Base-by-base conservation (phyloP, 805 yeast species). In the Candida vartiovaarae region DNA sequence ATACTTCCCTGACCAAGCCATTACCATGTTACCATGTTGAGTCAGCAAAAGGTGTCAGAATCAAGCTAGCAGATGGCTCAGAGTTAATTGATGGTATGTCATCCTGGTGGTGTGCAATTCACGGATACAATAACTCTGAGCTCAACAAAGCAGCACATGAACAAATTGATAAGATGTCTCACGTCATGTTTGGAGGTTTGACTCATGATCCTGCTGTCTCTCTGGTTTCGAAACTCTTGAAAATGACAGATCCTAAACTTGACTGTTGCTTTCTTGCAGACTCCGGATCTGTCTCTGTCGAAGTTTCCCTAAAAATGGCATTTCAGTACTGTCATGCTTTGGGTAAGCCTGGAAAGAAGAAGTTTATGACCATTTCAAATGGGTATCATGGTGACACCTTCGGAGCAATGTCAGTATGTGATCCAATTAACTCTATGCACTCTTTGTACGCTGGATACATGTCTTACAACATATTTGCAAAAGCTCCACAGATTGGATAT, bases 301-400 rank as follows among this genome's bases (percentile, higher is more conserved):
- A 67, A 47, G 65, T 65, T 32, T 65, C 68, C 1, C 54, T 67
- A 55, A 67, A 67, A 41, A 52, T 66, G 57, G 64, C 67, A 29
- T 53, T 60, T n/a, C 62, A 57, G 40, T 60, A 61, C 32, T 53
- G 54, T 5, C 60, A 62, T 33, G 48, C 58, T 9, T 42, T 47
- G 10, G 44, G 53, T 30, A 44, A 60, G 27, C 59, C 61, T 30
- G 55, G 55, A 42, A 61, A 27, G 25, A 38, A 39, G 23, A 55
- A 48, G 43, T 53, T 66, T 36, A 42, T 67, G 46, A 65, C 67
- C 45, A 59, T 62, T 24, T 54, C 54, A 4, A 55, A 54, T 37
- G 68, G 68, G 29, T 67, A 65, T 45, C 71, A 66, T 42, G 72
- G 72, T 9, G 64, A 68, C 44, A 62, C 67, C 1, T 51, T 65